Conservation (phyloP, 1,284 basidiomycete species). For the Apiotrichum porosum region DNA sequence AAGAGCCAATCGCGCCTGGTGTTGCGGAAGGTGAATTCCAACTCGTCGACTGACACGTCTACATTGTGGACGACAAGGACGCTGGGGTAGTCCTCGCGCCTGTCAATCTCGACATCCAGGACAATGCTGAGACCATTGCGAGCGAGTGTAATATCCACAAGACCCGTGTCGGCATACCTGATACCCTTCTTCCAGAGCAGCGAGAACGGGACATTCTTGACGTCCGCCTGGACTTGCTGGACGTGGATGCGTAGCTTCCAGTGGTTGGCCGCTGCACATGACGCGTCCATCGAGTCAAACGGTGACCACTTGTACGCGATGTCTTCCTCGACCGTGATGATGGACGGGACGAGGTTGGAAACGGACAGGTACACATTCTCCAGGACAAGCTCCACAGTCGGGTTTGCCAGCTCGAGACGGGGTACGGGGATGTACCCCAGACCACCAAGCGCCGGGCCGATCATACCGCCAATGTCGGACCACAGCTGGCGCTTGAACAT, state of each 20-base stretch:
- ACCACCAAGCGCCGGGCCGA: background rate
- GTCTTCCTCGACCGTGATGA: conserved; percentile 4
- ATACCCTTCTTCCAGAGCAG: conserved; percentile 2
- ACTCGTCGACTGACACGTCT: conserved; percentile 10
- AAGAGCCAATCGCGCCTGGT: conserved; percentile 5
- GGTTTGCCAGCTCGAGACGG: conserved; percentile 6
- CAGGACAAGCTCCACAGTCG: conserved; percentile 10
- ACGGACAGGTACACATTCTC: conserved; percentile 14
- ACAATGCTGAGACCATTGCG: conserved; percentile 5
- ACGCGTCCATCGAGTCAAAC: background rate
- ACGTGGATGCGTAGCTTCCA: background rate
- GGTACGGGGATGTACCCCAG: conserved; percentile 12
- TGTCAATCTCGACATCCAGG: conserved; percentile 10
- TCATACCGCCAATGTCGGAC: conserved; percentile 4
- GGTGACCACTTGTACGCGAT: conserved; percentile 8
- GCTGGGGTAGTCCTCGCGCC: background rate
- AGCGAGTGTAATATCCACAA: conserved; percentile 8
- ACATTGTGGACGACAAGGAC: conserved; percentile 4
- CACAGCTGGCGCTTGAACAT: conserved; percentile 8
- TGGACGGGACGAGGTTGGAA: conserved; percentile 10
- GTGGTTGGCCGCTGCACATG: background rate
- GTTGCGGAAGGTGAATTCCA: background rate
- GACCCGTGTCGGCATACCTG: conserved; percentile 1
- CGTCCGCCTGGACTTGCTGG: conserved; percentile 13
- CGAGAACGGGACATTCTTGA: background rate